phyloP scores from a whole-genome alignment of 495 filamentous ascomycete species.

The Lophium mytilinum region DNA sequence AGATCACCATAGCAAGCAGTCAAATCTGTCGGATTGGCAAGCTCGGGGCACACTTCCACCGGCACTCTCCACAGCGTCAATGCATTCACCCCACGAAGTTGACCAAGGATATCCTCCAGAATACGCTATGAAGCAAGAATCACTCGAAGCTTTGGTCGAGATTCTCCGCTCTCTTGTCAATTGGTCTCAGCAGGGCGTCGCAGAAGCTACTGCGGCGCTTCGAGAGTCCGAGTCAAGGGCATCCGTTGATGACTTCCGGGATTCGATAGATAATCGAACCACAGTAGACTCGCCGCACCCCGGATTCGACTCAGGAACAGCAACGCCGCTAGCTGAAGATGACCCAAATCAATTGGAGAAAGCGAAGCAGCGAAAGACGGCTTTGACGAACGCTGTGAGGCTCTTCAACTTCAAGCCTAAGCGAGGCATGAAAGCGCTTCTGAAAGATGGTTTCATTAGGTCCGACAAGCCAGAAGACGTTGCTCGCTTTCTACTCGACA shows the following conservation, averaged over 20 bases:
- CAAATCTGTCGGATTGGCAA: conserved; percentile 62
- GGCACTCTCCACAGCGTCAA: conserved; percentile 68
- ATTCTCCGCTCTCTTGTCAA: conserved; percentile 82
- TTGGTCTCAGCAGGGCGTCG: conserved; percentile 76
- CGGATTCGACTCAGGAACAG: conserved; percentile 43
- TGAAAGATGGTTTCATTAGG: conserved; percentile 78
- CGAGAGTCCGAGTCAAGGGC: conserved; percentile 48
- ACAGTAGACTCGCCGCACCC: conserved; percentile 11
- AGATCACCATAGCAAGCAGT: conserved; percentile 58
- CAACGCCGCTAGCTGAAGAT: conserved; percentile 73
- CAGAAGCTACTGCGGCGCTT: conserved; percentile 45
- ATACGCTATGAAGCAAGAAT: conserved; percentile 78
- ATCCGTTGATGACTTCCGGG: conserved; percentile 67
- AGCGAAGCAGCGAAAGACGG: conserved; percentile 88
- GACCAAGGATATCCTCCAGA: conserved; percentile 71
- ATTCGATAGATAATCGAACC: conserved; percentile 64
- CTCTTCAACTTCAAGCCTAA: conserved; percentile 99
- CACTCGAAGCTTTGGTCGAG: conserved; percentile 79
- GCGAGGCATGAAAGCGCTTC: conserved; percentile 73
- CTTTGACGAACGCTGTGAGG: conserved; percentile 74
- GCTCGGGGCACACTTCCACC: conserved; percentile 76
- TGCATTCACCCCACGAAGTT: conserved; percentile 49
- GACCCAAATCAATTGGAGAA: conserved; percentile 88
- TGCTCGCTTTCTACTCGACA: conserved; percentile 67
- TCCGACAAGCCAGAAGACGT: conserved; percentile 72